Conservation (phyloP, 2,329 filamentous ascomycete species). For the Diatrype stigma region DNA sequence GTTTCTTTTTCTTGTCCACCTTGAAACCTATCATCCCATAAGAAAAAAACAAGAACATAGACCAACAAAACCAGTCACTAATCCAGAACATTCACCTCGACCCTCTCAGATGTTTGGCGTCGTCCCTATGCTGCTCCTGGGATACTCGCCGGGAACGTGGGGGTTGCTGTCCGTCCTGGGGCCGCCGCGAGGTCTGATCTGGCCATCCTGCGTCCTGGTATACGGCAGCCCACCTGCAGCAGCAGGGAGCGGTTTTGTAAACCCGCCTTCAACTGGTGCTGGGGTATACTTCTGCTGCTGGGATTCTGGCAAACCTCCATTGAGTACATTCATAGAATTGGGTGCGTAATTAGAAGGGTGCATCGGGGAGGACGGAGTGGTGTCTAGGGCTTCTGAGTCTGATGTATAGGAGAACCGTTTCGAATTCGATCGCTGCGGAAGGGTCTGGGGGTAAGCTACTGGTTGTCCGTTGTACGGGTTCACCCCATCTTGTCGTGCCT, state of each 20-base stretch:
- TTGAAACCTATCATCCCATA: no score
- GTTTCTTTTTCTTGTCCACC: no score
- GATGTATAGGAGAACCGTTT: constrained; percentile 14
- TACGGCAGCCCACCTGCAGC: no score
- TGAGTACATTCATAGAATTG: constrained; percentile 11
- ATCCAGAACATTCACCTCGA: no score
- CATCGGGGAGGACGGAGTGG: constrained; percentile 10
- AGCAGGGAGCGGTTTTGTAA: constrained; percentile 13
- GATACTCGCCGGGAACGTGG: constrained; percentile 27
- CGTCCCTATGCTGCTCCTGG: constrained; percentile 14
- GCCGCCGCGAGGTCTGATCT: constrained; percentile 11
- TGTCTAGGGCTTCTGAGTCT: constrained; percentile 13
- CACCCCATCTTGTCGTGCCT: constrained; percentile 50
- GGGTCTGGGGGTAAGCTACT: constrained; percentile 12
- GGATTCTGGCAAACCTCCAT: constrained; percentile 1
- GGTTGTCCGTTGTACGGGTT: constrained; percentile 54
- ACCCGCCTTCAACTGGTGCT: constrained; percentile 8
- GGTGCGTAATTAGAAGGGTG: constrained; percentile 8
- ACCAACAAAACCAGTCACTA: no score
- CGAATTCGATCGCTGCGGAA: constrained; percentile 9
- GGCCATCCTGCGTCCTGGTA: constrained; percentile 12
- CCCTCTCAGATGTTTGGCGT: no score
- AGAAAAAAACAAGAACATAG: no score
- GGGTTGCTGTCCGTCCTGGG: constrained; percentile 22
- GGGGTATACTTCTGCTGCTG: constrained; percentile 8